Evolutionary conservation across 1,284 basidiomycete genomes (phyloP), one percentile per base, ranked within the genome.

Genomic region (Naganishia sp.): DNA sequence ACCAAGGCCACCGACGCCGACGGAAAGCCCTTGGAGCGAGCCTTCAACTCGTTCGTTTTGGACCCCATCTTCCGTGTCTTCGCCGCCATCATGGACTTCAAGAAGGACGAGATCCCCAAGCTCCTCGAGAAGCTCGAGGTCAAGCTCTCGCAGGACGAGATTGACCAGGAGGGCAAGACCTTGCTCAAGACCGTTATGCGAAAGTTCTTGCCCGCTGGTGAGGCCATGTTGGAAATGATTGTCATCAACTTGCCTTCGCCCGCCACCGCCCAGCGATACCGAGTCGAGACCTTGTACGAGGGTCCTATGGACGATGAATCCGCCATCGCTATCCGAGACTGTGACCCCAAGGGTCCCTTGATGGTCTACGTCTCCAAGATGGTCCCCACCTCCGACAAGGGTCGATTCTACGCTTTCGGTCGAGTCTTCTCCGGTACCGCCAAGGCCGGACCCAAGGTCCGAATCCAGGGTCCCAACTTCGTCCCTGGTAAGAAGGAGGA

Each of bases 351-450:
- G 71, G 96, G 88, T 71, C 96, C 96, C 72, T 89, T 99, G 73
- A 94, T 99, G 81, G 87, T 97, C 74, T 99, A 99, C 84, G 86
- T 99, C 83, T 99, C 96, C 76, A 99, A 99, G 88, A 99, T 99
- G 96, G 95, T 99, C 73, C 96, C 96, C 72, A 99, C 96, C 67
- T 96, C 95, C 75, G 96, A 99, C 84, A 99, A 99, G 84, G 96
- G 96, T 78, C 94, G 96, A 72, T 99, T 99, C 90, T 99, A 99
- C 83, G 96, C 96, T 72, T 99, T 99, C 82, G 96, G 96, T 83
- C 96, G 96, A 88, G 90, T 99, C 84, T 99, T 99, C 87, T 93
- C 96, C 71, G 96, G 96, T 81, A 98, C 94, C 72, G 93, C 98
- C 77, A 88, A 87, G 74, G 89, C 96, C 69, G 96, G 96, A 69